phyloP scores from a whole-genome alignment of 176 grass and related monocot species.

The Aegilops tauschii region DNA sequence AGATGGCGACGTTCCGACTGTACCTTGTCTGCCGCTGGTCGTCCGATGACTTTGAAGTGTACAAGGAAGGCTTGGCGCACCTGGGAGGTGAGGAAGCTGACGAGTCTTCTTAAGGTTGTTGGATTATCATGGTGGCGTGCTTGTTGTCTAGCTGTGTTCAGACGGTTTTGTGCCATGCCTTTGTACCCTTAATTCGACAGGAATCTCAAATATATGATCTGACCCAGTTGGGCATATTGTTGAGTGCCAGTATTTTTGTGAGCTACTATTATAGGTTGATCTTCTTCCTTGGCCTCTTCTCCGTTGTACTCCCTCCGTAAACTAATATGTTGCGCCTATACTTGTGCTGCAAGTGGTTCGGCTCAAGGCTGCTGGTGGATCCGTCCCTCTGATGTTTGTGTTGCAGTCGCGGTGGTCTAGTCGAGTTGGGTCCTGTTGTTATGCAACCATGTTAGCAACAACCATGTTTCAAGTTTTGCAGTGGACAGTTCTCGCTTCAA shows the following conservation, averaged over 20 bases:
- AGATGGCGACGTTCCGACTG: constrained; percentile 87
- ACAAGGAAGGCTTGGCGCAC: constrained; percentile 64
- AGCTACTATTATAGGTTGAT: neutral
- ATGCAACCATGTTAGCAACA: no score
- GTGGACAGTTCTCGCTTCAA: no score
- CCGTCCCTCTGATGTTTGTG: no score
- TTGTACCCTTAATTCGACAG: neutral
- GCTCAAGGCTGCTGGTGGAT: no score
- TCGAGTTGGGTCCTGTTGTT: no score
- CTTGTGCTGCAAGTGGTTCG: no score
- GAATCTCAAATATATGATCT: neutral
- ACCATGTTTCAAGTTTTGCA: no score
- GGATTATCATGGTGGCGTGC: neutral
- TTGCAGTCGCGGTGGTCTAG: no score
- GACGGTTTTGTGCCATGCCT: constrained; percentile 23
- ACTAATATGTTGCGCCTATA: no score
- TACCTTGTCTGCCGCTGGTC: constrained; percentile 79
- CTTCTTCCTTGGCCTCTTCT: no score
- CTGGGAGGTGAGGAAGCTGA: constrained; percentile 40
- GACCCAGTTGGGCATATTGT: neutral
- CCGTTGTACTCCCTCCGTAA: no score
- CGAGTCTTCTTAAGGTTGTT: constrained; percentile 49
- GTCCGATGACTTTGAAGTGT: constrained; percentile 69
- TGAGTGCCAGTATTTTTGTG: neutral
- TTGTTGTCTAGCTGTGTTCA: constrained; percentile 13